phyloP scores from a whole-genome alignment of 2,329 filamentous ascomycete species.

The Endocalyx cinctus region DNA sequence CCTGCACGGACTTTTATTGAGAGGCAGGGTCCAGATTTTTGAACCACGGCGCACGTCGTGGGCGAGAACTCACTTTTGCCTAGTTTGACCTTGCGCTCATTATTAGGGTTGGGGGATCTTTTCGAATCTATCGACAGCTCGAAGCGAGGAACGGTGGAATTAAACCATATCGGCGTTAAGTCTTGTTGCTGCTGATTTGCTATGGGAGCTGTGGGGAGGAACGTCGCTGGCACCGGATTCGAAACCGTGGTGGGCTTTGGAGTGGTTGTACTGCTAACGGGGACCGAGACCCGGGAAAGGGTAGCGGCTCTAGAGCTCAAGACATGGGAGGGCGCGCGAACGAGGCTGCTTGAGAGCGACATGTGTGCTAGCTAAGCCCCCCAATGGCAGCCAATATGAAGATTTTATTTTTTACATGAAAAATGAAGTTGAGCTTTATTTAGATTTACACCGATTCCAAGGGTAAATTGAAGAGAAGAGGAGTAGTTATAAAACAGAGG shows the following conservation, averaged over 20 bases:
- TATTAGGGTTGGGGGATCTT: conserved; percentile 35
- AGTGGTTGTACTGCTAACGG: no score
- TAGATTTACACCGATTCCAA: no score
- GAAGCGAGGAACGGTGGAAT: conserved; percentile 29
- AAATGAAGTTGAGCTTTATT: no score
- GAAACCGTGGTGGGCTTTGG: conserved; percentile 6
- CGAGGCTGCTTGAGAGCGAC: conserved; percentile 28
- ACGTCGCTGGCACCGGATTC: conserved; percentile 5
- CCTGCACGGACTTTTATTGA: no score
- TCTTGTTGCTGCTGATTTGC: no score
- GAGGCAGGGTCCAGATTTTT: conserved; percentile 1
- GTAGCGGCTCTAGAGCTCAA: conserved; percentile 21
- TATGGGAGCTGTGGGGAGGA: conserved; percentile 8
- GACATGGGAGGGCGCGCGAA: conserved; percentile 25
- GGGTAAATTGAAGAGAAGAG: no score
- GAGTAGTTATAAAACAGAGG: no score
- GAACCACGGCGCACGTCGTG: conserved; percentile 7
- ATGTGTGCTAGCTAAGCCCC: conserved; percentile 28
- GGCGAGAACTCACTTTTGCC: conserved; percentile 49
- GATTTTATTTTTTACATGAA: no score
- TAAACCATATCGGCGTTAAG: conserved; percentile 44
- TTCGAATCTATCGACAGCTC: conserved; percentile 16
- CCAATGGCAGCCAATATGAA: conserved; percentile 17
- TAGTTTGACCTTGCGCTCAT: conserved; percentile 57
- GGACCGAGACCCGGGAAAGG: conserved; percentile 19